Evolutionary conservation across 345 rosid genomes (phyloP), one percentile per base, ranked within the genome.

Genomic region (Gynandropsis gynandra): DNA sequence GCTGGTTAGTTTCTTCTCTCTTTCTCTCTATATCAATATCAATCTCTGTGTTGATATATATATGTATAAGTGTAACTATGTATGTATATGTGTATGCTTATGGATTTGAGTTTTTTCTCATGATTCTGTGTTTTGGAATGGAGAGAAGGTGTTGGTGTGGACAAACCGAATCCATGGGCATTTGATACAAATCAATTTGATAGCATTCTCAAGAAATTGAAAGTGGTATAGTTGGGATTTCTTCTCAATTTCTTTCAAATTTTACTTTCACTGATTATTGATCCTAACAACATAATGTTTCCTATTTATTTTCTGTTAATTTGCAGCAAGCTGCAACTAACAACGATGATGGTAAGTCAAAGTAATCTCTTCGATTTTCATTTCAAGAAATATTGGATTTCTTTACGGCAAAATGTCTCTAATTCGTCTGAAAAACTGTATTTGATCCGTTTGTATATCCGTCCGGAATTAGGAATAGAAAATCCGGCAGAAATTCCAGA

Each of bases 111-210:
- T 15, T 62, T 63, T 65, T 46, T 27, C 42, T 47, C n/a, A 6
- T 34, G 9, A 0, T 27, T 5, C 8, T 64, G 7, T 35, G 43
- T 4, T 1, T 10, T 35, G 31, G 0, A 32, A 33, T 47, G 47
- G 43, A 19, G 70, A 53, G 58, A 71, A 85, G 98, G 98, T 49
- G 76, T 92, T 69, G 97, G 98, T 10, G 13, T 77, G 14, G 95
- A 87, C 52, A 92, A 92, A 82, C 93, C 85, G 1, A 92, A 85
- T 52, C 77, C 76, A 1, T 92, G 97, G 98, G 96, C 98, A 7
- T 92, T 92, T 27, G 97, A 92, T 74, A 79, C 97, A 2, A 73
- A 95, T 10, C 98, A 87, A 59, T 92, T 92, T 40, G 97, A 92
- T 76, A 79, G 76, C 64, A 87, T 92, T 58, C 93, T 92, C 51